Percentiles rank a stretch among this genome's conserved stretches.
These are phyloP conservation scores for Eruca vesicaria DNA, from an alignment of 441 rosid genomes.

Conservation along the genomic window DNA sequence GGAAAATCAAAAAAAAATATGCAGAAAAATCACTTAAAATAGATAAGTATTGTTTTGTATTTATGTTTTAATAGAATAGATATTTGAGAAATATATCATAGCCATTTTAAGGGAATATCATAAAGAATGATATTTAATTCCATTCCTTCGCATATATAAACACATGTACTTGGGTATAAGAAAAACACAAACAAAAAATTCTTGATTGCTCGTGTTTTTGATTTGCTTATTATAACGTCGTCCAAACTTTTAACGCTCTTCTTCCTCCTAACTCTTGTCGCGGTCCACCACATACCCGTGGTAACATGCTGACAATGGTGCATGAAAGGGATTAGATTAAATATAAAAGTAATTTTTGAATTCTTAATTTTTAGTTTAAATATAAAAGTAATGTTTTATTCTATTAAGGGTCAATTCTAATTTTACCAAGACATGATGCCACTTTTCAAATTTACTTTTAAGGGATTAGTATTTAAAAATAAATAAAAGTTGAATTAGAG, in stretches of 20 bases:
- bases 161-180: not conserved
- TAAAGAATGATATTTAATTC: not conserved
- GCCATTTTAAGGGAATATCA: not conserved
- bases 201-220: not conserved
- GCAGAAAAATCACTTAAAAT: too few species aligned
- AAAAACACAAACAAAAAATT: not conserved
- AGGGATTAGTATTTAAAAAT: too few species aligned
- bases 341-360: too few species aligned
- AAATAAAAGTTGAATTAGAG: too few species aligned
- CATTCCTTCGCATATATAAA: not conserved
- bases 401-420: too few species aligned
- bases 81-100: not conserved
- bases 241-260: not conserved
- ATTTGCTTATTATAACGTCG: not conserved
- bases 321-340: not conserved
- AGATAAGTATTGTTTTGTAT: too few species aligned
- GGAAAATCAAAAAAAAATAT: too few species aligned
- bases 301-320: conserved; percentile 57
- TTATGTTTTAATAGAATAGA: too few species aligned
- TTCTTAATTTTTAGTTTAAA: too few species aligned
- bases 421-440: too few species aligned
- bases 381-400: too few species aligned
- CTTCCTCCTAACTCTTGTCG: not conserved
- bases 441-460: too few species aligned
- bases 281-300: not conserved